phyloP scores from a whole-genome alignment of 495 filamentous ascomycete genomes.

The Sordaria brevicollis region DNA sequence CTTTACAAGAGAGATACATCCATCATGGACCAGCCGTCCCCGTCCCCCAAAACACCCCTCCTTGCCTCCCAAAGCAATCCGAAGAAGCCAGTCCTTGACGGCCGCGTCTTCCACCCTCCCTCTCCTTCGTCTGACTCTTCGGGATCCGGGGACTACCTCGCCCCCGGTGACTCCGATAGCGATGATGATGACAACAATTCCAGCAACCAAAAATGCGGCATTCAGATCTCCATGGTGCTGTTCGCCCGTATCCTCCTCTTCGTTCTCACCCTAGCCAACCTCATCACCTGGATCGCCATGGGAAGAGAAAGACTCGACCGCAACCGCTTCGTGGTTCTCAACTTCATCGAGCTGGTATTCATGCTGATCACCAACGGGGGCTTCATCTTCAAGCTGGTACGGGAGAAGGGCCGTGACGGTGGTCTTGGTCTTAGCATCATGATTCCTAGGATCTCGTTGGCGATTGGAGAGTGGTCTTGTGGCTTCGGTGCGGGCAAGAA shows the following conservation, averaged over 20 bases:
- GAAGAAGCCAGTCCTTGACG: neutral
- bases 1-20: neutral
- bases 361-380: conserved; percentile 2
- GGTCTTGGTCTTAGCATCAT: neutral
- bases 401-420: neutral
- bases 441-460: conserved; percentile 1
- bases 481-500: neutral
- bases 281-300: neutral
- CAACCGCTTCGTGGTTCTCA: neutral
- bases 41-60: neutral
- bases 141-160: neutral
- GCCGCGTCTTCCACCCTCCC: neutral
- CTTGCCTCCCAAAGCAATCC: neutral
- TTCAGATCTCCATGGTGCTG: neutral
- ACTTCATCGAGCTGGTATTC: neutral
- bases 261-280: neutral
- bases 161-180: neutral
- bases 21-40: neutral
- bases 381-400: neutral
- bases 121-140: neutral
- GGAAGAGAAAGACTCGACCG: neutral
- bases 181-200: neutral
- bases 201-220: neutral
- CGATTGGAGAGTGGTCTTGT: conserved; percentile 5
- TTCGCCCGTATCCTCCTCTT: neutral